A percentile compares a stretch with the other conserved stretches of the same genome.
These are phyloP conservation scores for Prunella vulgaris DNA, from an alignment of 257 asterid species.

Conservation along the genomic window DNA sequence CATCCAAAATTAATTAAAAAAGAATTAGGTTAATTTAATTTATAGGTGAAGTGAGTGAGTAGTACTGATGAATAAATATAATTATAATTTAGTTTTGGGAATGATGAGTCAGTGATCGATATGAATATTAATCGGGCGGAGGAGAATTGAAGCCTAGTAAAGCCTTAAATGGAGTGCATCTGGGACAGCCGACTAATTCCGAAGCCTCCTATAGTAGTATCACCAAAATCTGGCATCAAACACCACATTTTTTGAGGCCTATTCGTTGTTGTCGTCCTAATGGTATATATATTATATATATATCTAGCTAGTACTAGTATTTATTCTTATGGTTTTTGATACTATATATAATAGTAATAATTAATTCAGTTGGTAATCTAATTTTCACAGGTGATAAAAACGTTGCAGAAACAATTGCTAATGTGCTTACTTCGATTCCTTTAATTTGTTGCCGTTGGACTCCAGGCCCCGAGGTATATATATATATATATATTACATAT, in stretches of 20 bases:
- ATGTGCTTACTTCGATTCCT: slow-evolving; percentile 89
- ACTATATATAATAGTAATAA: not conserved
- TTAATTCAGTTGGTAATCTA: slow-evolving; percentile 12
- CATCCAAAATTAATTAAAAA: not conserved
- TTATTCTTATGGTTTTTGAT: not conserved
- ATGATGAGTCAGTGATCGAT: no score
- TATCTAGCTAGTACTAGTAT: no score
- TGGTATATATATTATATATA: no score
- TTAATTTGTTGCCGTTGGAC: slow-evolving; percentile 78
- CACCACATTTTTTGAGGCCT: slow-evolving; percentile 81
- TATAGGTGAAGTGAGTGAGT: no score
- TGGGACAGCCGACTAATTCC: no score
- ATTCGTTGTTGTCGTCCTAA: slow-evolving; percentile 48
- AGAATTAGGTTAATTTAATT: no score
- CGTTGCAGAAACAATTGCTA: slow-evolving; percentile 58
- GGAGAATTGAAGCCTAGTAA: slow-evolving; percentile 41
- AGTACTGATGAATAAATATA: no score
- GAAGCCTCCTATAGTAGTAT: slow-evolving; percentile 23
- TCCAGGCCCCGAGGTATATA: slow-evolving; percentile 74
- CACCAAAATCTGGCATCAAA: slow-evolving; percentile 81
- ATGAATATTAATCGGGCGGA: no score
- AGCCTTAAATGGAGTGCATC: slow-evolving; percentile 58
- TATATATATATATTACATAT: no score
- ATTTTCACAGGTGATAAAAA: slow-evolving; percentile 73
- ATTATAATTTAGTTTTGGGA: no score